These are phyloP conservation scores for Cercospora nicotianae DNA, from an alignment of 2,329 filamentous ascomycete genomes.

Conservation along the genomic window DNA sequence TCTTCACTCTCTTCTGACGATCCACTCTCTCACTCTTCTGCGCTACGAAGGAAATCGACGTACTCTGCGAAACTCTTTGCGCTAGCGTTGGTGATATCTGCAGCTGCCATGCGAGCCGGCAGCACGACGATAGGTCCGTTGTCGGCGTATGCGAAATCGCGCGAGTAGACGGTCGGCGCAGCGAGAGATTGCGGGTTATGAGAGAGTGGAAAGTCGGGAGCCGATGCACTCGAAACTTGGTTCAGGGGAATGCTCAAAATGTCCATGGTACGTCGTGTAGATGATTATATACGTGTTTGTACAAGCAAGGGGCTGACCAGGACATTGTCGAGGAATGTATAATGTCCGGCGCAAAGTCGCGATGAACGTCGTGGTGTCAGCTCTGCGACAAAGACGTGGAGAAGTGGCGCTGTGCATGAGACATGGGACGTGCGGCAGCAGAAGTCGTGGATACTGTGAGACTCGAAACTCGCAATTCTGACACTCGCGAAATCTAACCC, in stretches of 20 bases:
- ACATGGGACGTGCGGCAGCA: background rate
- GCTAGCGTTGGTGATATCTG: conserved; percentile 49
- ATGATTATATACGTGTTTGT: conserved; percentile 11
- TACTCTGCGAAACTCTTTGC: conserved; percentile 56
- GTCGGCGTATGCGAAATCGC: conserved; percentile 49
- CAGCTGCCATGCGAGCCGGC: conserved; percentile 46
- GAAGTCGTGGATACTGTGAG: conserved; percentile 5
- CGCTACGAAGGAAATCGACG: conserved; percentile 34
- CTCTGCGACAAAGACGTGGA: conserved; percentile 6
- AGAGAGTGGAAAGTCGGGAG: conserved; percentile 5
- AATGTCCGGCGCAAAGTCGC: conserved; percentile 11
- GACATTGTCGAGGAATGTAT: conserved; percentile 20
- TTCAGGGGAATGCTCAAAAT: conserved; percentile 14
- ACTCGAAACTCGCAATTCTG: background rate
- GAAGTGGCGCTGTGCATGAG: background rate
- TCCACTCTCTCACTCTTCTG: background rate
- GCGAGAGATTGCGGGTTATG: conserved; percentile 5
- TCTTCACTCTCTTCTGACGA: background rate
- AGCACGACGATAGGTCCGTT: conserved; percentile 39
- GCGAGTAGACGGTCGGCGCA: conserved; percentile 35
- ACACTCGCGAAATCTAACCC: background rate
- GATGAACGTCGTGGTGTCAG: conserved; percentile 4
- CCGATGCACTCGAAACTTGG: conserved; percentile 9
- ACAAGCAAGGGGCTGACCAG: conserved; percentile 18
- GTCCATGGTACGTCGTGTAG: conserved; percentile 12